Base-by-base conservation (phyloP, 257 asterid species). In the Buddleja alternifolia region DNA sequence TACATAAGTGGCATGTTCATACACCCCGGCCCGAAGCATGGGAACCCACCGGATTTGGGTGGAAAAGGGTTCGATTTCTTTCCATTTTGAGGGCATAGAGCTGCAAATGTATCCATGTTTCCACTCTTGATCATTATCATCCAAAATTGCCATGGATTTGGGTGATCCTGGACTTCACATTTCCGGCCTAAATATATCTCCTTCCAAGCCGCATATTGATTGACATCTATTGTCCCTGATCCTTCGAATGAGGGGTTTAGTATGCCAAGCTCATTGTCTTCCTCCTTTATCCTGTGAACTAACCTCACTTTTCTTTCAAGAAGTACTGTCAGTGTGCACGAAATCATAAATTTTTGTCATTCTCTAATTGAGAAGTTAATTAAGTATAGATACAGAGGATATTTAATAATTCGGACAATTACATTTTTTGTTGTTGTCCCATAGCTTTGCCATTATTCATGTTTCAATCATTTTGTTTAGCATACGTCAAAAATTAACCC, bases 121-220 rank as follows among this genome's bases (percentile, higher is more conserved):
- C 93, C 88, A 78, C 78, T 86, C 83, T 86, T 86, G 29, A 84
- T 75, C 90, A 82, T 86, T 51, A 82, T 72, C 93, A 82, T 82
- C 93, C 93, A 80, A 70, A 83, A 84, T 39, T 84, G 85, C 90
- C 93, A 86, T 69, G 93, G 85, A 24, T 60, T 75, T 17, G 86
- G 82, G 9, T 73, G 52, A 80, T 77, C 93, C 36, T 71, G n/a
- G 6, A 84, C 93, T 70, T 86, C 77, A 52, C 88, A 86, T 76
- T 76, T 82, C 2, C 56, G 7, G 29, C 86, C 90, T 8, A 86
- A 20, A 11, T 82, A 86, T 4, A 66, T 51, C 75, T 86, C 88
- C 56, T 82, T 84, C 70, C 80, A 77, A 12, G 84, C 85, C 4
- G 90, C 93, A 48, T 74, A 86, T 44, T 63, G 79, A 12, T 86